Base-by-base conservation (phyloP, 2,329 filamentous ascomycete genomes). In the Aspergillus vadensis region DNA sequence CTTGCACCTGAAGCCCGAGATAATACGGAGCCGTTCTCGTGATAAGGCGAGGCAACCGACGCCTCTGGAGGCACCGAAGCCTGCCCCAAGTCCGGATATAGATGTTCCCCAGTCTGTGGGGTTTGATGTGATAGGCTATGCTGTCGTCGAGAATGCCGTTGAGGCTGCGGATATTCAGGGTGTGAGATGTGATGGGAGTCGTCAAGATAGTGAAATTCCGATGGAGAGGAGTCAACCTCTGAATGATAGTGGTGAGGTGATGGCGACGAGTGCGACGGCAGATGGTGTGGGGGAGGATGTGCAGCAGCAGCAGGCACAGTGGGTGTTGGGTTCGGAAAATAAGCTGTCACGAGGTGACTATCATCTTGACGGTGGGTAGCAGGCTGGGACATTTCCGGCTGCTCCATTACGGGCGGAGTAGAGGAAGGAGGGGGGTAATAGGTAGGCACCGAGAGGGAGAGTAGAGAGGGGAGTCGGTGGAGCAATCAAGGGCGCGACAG, bases 321-420 rank as follows among this genome's bases (percentile, higher is more conserved):
- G 32, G 63, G 60, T 19, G 64, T 63, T 21, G 67, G 47, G 59
- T 61, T 58, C 55, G 52, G 63, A 53, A 65, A 66, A 52, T 67
- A 65, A 58, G 66, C 57, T 27, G 68, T 64, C 56, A 67, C 62
- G 62, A 68, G 63, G 41, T 67, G 63, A 53, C 65, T 69, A 58
- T 70, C 65, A 38, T 70, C 67, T 55, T 75, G 71, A 61, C 70
- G 69, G 57, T 74, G 74, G 65, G 69, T 70, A 63, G 73, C 67
- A 63, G 69, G 72, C 70, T 75, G 70, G 66, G 72, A 70, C 74
- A 75, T 76, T 66, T 72, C 73, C 64, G 70, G 72, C 51, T 69
- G 68, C 63, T 59, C 65, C 73, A 75, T 75, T 60, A 61, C 63
- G 62, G 66, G 60, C 58, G 60, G 59, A 60, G 50, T 60, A 52